Conservation (phyloP, 2,329 filamentous ascomycete species). For the Periconia digitata region DNA sequence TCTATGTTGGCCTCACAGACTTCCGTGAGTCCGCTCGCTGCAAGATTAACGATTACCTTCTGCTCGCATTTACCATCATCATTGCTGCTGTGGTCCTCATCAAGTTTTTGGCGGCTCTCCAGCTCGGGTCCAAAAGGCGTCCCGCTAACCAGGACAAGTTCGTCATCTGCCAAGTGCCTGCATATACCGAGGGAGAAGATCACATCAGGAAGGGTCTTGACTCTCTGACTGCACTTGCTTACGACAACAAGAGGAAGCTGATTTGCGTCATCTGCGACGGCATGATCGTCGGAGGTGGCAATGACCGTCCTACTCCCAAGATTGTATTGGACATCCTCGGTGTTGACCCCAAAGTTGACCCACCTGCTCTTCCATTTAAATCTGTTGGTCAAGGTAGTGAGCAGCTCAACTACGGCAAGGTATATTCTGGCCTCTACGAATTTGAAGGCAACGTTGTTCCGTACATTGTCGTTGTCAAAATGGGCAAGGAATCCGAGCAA, state of each 20-base stretch:
- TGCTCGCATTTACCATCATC: conserved; percentile 84
- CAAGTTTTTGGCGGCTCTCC: conserved; percentile 92
- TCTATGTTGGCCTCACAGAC: conserved; percentile 81
- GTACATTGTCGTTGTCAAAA: conserved; percentile 93
- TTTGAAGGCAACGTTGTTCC: conserved; percentile 97
- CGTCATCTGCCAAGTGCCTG: conserved; percentile 96
- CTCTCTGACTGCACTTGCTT: conserved; percentile 89
- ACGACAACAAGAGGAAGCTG: conserved; percentile 97
- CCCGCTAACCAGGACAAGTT: conserved; percentile 96
- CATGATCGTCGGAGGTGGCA: conserved; percentile 93
- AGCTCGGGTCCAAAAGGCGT: conserved; percentile 87
- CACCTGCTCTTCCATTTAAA: conserved; percentile 90
- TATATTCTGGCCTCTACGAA: conserved; percentile 97
- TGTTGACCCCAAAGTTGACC: conserved; percentile 94
- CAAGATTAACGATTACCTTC: conserved; percentile 86
- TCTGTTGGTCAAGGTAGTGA: conserved; percentile 86
- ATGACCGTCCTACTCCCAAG: conserved; percentile 94
- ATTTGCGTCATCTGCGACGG: conserved; percentile 97
- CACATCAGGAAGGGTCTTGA: conserved; percentile 90
- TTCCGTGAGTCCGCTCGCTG: conserved; percentile 78
- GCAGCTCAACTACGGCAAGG: conserved; percentile 97
- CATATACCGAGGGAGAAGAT: conserved; percentile 97
- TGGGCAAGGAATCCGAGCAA: conserved; percentile 95
- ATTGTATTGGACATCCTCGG: conserved; percentile 97
- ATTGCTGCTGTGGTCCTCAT: conserved; percentile 76